A percentile compares a stretch with the other conserved stretches of the same genome.
phyloP scores from a whole-genome alignment of 306 rosid genomes.

The Acmispon strigosus region DNA sequence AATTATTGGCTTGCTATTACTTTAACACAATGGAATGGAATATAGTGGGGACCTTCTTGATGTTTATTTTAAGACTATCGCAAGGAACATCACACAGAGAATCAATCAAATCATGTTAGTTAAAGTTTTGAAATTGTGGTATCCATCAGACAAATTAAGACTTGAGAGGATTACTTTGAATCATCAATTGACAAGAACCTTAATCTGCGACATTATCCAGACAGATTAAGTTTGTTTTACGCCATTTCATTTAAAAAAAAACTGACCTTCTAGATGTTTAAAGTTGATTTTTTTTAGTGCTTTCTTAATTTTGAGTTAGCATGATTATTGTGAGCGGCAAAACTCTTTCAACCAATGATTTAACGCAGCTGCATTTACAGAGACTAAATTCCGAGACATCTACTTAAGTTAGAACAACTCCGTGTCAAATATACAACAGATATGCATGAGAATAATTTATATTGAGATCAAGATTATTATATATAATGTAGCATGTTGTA shows the following conservation, averaged over 20 bases:
- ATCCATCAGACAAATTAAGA: neutral
- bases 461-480: too few species aligned
- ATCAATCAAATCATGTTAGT: slow-evolving; percentile 28
- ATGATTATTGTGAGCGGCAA: too few species aligned
- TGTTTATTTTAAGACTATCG: slow-evolving; percentile 10
- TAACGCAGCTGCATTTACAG: too few species aligned
- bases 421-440: neutral
- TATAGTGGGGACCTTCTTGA: slow-evolving; percentile 22
- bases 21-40: neutral
- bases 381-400: too few species aligned
- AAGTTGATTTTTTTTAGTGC: too few species aligned
- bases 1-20: slow-evolving; percentile 1
- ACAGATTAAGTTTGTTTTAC: slow-evolving; percentile 20
- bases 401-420: too few species aligned
- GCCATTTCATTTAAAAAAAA: neutral
- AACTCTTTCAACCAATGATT: too few species aligned
- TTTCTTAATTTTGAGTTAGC: too few species aligned
- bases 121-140: slow-evolving; percentile 13
- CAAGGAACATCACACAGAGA: slow-evolving; percentile 11
- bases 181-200: neutral
- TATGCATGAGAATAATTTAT: too few species aligned
- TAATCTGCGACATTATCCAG: neutral
- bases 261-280: slow-evolving; percentile 18
- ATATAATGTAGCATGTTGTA: too few species aligned
- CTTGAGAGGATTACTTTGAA: slow-evolving; percentile 11